Conservation (phyloP, 495 filamentous ascomycete genomes). For the Neurospora sp. region DNA sequence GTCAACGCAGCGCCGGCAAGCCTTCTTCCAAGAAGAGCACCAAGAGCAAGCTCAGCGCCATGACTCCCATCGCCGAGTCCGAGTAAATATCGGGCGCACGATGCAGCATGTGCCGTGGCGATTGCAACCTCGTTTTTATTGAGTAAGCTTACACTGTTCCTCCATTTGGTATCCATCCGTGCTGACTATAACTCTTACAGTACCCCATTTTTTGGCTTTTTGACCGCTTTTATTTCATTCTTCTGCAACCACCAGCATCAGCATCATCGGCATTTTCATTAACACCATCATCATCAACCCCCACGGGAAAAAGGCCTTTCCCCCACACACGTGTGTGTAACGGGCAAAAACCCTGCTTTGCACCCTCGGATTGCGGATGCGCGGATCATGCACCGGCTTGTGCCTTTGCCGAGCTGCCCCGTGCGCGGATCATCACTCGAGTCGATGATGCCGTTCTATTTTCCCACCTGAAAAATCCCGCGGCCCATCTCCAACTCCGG, state of each 20-base stretch:
- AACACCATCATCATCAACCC: neutral
- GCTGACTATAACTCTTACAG: neutral
- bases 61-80: conserved; percentile 40
- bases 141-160: conserved; percentile 6
- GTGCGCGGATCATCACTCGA: neutral
- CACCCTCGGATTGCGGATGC: neutral
- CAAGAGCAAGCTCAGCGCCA: conserved; percentile 35
- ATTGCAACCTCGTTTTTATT: neutral
- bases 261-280: neutral
- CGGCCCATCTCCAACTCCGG: neutral
- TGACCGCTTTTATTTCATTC: neutral
- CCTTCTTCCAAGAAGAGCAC: conserved; percentile 30
- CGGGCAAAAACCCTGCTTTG: neutral
- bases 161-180: neutral
- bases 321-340: neutral
- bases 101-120: conserved; percentile 1
- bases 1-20: conserved; percentile 18
- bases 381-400: neutral
- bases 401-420: neutral
- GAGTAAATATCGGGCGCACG: conserved; percentile 11
- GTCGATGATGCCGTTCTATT: neutral
- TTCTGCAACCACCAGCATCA: neutral
- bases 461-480: neutral
- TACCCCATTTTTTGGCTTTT: neutral
- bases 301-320: neutral